These are phyloP conservation scores for Fusarium piperis DNA, from an alignment of 2,329 filamentous ascomycete species.

Conservation along the genomic window DNA sequence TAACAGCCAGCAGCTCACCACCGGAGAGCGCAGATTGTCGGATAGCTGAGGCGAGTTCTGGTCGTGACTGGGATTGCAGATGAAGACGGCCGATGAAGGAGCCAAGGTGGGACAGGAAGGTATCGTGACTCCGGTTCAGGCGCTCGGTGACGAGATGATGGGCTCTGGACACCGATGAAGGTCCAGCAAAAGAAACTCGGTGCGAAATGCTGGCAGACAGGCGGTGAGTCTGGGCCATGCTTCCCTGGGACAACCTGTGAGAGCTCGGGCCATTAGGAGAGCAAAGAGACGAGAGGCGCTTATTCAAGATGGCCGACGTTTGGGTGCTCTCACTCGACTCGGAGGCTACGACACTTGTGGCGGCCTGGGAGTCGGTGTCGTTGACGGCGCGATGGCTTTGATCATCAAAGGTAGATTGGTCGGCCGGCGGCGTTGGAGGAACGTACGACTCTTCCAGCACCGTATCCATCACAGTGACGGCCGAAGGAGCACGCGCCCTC, in stretches of 20 bases:
- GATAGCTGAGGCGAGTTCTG: conserved; percentile 83
- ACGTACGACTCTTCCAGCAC: conserved; percentile 67
- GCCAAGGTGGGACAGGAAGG: conserved; percentile 88
- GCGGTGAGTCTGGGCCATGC: conserved; percentile 54
- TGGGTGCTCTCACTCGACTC: conserved; percentile 51
- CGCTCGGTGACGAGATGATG: conserved; percentile 85
- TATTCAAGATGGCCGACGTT: conserved; percentile 50
- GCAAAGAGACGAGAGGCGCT: conserved; percentile 59
- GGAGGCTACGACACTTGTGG: conserved; percentile 47
- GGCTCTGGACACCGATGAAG: conserved; percentile 69
- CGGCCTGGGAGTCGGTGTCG: conserved; percentile 54
- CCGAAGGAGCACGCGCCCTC: conserved; percentile 58
- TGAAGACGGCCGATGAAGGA: conserved; percentile 92
- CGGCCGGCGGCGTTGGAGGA: conserved; percentile 71
- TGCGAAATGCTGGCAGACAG: conserved; percentile 71
- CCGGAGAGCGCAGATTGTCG: conserved; percentile 86
- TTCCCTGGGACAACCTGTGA: conserved; percentile 51
- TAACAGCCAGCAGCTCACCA: conserved; percentile 78
- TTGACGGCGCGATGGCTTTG: conserved; percentile 44
- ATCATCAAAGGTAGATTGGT: conserved; percentile 61
- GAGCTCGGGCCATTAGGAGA: conserved; percentile 45
- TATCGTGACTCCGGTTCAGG: conserved; percentile 82
- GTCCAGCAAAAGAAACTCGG: conserved; percentile 79
- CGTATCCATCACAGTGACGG: conserved; percentile 69
- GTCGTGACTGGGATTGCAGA: conserved; percentile 88